These are phyloP conservation scores for Trichophyton benhamiae DNA, from an alignment of 2,329 filamentous ascomycete genomes.

Conservation along the genomic window DNA sequence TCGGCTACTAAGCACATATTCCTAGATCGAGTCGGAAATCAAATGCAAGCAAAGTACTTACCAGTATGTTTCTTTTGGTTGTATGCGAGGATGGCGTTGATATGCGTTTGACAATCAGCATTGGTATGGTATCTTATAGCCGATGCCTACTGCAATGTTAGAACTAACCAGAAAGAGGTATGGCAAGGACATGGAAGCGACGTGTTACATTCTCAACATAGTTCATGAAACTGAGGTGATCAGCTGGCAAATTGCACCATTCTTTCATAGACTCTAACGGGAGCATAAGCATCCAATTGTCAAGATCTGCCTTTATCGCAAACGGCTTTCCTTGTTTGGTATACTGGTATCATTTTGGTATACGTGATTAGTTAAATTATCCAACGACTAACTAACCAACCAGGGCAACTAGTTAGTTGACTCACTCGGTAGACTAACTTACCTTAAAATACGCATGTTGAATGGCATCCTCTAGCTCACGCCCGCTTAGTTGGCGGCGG, in stretches of 20 bases:
- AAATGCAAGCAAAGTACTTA: background rate
- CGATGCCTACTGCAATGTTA: background rate
- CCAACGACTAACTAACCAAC: background rate
- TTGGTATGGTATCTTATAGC: background rate
- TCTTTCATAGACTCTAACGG: background rate
- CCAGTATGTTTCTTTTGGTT: background rate
- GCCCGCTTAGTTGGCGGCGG: background rate
- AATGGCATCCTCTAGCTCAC: background rate
- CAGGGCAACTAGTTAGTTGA: background rate
- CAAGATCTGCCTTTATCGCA: background rate
- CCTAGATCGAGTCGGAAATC: background rate
- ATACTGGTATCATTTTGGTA: background rate
- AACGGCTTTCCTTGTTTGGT: constrained; percentile 1
- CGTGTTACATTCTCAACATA: background rate
- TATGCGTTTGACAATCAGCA: background rate
- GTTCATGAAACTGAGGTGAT: background rate
- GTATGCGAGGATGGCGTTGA: background rate
- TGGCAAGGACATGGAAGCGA: background rate
- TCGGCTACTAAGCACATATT: background rate
- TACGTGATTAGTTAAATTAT: background rate
- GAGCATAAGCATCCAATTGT: background rate
- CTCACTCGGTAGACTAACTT: background rate
- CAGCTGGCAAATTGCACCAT: background rate
- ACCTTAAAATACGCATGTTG: background rate
- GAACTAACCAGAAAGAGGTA: background rate